Evolutionary conservation across 2,329 filamentous ascomycete species (phyloP).

Genomic region (Venturia aucupariae): DNA sequence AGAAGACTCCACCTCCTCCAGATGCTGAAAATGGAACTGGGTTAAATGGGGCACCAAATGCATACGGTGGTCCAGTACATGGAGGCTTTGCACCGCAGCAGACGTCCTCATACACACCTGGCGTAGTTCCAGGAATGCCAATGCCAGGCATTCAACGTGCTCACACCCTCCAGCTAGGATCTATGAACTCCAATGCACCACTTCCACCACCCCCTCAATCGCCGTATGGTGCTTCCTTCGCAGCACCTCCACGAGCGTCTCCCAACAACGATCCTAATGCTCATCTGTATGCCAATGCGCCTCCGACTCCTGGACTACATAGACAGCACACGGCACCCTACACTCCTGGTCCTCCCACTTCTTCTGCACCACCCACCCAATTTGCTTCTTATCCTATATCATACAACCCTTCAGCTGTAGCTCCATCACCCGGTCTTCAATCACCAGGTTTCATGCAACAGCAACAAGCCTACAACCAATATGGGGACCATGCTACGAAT

Average conservation of each 20-base stretch:
- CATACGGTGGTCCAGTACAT: constrained; percentile 21
- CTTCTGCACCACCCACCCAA: not conserved
- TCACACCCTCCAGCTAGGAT: constrained; percentile 20
- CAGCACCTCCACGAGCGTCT: constrained; percentile 26
- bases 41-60: constrained; percentile 31
- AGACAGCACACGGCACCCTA: constrained; percentile 14
- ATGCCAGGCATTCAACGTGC: constrained; percentile 24
- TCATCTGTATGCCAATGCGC: constrained; percentile 16
- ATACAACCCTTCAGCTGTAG: constrained; percentile 5
- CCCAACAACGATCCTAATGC: constrained; percentile 26
- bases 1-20: constrained; percentile 69
- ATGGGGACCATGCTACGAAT: constrained; percentile 1
- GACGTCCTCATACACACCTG: constrained; percentile 31
- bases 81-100: constrained; percentile 14
- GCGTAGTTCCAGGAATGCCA: constrained; percentile 27
- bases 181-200: constrained; percentile 25
- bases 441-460: constrained; percentile 15
- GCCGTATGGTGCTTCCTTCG: constrained; percentile 26
- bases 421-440: constrained; percentile 13
- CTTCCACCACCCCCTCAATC: constrained; percentile 19
- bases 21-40: constrained; percentile 49
- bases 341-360: not conserved
- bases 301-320: constrained; percentile 13
- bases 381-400: constrained; percentile 9
- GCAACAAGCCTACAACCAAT: constrained; percentile 8